Evolutionary conservation across 192 early-diverging fungal species (phyloP), one percentile per base, ranked within the genome.

Genomic region (Backusella morwellensis): DNA sequence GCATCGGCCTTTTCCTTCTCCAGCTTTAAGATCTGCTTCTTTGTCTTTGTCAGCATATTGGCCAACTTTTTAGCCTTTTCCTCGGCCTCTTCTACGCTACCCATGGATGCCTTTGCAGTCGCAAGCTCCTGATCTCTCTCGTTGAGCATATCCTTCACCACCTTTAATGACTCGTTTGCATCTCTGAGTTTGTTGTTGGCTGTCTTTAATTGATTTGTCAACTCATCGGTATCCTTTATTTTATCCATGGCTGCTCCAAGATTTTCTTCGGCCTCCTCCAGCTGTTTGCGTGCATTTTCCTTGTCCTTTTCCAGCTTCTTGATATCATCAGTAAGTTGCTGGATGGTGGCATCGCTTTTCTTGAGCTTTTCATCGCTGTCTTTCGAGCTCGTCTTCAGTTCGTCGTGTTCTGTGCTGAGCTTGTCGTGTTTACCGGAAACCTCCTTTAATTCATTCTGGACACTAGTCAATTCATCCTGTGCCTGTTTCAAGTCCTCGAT

Each of bases 11-110:
- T 87, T 72, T 89, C 88, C 66, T 86, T 87, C 59, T 89, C 88
- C 6, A 89, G 73, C 36, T 80, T 76, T 15, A 83, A 21, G n/a
- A 89, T 87, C 69, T 87, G 86, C 73, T 87, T 86, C 63, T 87
- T 82, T 0, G 85, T 85, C 35, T 83, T 87, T 72, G 85, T 83
- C 19, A 86, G 73, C 26, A 87, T 35, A 0, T 73, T 73, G 47
- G 82, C 78, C 29, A 80, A 82, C 50, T 86, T 86, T 59, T 88
- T 86, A 21, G 76, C 66, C 70, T 87, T 87, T 23, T 87, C 88
- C 15, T 89, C 83, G 1, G 84, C 80, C 21, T 87, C 88, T 17
- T 50, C 23, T 19, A 72, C 19, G 17, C 17, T 44, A 17, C 29
- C 70, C 11, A 72, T 34, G 1, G 72, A 70, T 68, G 79, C 79